These are phyloP conservation scores for Cichorium intybus DNA, from an alignment of 140 eudicot genomes.

Conservation along the genomic window DNA sequence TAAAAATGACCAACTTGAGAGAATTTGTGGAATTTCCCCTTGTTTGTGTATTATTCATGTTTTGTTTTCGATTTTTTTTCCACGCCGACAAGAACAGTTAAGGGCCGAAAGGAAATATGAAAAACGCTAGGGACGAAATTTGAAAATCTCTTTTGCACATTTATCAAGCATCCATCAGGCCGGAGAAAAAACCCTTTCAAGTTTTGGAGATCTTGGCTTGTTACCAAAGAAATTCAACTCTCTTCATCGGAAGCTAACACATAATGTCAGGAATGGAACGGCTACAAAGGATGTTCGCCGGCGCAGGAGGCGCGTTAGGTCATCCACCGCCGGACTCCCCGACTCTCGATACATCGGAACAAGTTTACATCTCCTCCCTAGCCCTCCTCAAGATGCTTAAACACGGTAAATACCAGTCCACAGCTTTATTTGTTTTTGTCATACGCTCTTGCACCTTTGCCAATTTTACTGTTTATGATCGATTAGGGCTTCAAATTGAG, in stretches of 20 bases:
- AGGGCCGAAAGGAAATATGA: background rate
- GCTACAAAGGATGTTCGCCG: conserved; percentile 87
- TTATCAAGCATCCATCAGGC: background rate
- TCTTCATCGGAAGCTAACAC: conserved; percentile 7
- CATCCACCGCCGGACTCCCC: conserved; percentile 96
- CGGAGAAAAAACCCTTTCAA: background rate
- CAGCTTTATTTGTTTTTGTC: conserved; percentile 25
- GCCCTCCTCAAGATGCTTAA: conserved; percentile 96
- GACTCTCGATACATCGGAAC: conserved; percentile 88
- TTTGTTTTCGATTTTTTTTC: no score
- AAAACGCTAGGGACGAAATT: background rate
- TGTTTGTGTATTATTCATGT: no score
- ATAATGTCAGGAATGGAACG: conserved; percentile 64
- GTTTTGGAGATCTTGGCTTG: conserved; percentile 31
- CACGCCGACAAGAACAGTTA: background rate
- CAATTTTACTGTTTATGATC: background rate
- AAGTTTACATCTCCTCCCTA: conserved; percentile 96
- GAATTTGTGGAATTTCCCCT: no score
- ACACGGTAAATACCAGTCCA: conserved; percentile 57
- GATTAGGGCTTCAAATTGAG: conserved; percentile 25
- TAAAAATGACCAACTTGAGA: no score
- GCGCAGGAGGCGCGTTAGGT: conserved; percentile 81
- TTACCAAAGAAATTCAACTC: conserved; percentile 47
- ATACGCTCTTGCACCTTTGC: background rate
- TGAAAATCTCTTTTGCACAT: background rate